phyloP scores from a whole-genome alignment of 768 basidiomycete species.

The Paxillus involutus region DNA sequence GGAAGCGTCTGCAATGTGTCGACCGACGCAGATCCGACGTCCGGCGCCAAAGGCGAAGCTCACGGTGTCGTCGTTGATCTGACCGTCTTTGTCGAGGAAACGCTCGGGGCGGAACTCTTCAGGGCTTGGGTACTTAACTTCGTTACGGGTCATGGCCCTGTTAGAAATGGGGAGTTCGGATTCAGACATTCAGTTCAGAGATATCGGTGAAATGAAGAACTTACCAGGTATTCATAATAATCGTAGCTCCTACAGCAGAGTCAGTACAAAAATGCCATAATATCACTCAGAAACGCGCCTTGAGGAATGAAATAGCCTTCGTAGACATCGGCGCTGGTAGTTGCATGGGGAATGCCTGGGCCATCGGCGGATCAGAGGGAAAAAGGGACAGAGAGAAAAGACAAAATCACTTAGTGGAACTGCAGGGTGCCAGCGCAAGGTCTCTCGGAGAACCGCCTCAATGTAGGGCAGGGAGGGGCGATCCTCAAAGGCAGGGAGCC shows the following conservation, averaged over 20 bases:
- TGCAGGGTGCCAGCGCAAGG: constrained; percentile 35
- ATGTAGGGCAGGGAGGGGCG: constrained; percentile 25
- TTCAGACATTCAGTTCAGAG: neutral
- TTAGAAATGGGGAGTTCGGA: neutral
- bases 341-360: constrained; percentile 32
- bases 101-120: constrained; percentile 37
- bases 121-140: constrained; percentile 32
- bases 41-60: constrained; percentile 37
- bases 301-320: constrained; percentile 55
- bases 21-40: constrained; percentile 40
- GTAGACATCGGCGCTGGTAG: constrained; percentile 42
- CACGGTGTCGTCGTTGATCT: constrained; percentile 30
- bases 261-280: neutral
- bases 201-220: neutral
- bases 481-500: constrained; percentile 32
- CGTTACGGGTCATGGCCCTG: constrained; percentile 36
- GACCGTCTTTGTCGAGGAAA: constrained; percentile 24
- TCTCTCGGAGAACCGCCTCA: constrained; percentile 33
- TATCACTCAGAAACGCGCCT: constrained; percentile 30
- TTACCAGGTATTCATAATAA: constrained; percentile 30
- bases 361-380: neutral
- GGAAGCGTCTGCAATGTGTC: constrained; percentile 41
- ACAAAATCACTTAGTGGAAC: constrained; percentile 30
- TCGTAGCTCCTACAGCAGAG: constrained; percentile 21
- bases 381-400: neutral